Evolutionary conservation across 768 basidiomycete genomes (phyloP), one percentile per base, ranked within the genome.

Genomic region (Phaeotremella skinneri): DNA sequence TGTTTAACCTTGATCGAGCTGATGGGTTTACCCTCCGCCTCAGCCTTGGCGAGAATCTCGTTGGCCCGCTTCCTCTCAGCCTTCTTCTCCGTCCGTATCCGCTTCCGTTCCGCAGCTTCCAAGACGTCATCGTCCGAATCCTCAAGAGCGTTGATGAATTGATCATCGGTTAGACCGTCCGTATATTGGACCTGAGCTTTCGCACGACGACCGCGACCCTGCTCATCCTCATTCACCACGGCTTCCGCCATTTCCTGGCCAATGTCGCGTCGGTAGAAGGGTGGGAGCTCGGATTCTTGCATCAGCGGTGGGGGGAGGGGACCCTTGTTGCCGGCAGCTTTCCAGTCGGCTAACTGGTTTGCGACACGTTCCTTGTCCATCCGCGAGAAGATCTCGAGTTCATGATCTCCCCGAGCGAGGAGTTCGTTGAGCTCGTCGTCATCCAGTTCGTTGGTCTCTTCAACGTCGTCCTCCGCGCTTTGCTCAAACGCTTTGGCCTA

Each of bases 151-250:
- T 88, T 82, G 30, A 90, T 85, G 88, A 91, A 96, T 66, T 92
- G 87, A 70, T 96, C 94, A 66, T 98, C 94, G 52, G 85, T 87
- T 56, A 98, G 81, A 16, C 92, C 92, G 72, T 97, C 94, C 59
- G 88, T 93, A 72, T 98, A 98, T 72, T 85, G 87, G 61, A 98
- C 90, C 43, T 87, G 82, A 58, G 85, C 89, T 64, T 91, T 83
- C 59, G 85, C 83, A 66, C 92, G 83, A 74, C 89, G 87, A 32
- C 92, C 93, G 61, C 92, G 85, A 55, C 92, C 92, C 72, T 90
- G 84, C 26, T 79, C 67, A 37, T 78, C 78, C 43, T 82, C 78
- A 13, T 76, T 80, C 5, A 85, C 75, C 48, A 66, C 62, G 3
- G 70, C 67, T 27, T 58, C 63, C 30, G 76, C 71, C 41, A 77